These are phyloP conservation scores for Selaginella moellendorffii DNA, from an alignment of 75 land plant species.

Conservation along the genomic window DNA sequence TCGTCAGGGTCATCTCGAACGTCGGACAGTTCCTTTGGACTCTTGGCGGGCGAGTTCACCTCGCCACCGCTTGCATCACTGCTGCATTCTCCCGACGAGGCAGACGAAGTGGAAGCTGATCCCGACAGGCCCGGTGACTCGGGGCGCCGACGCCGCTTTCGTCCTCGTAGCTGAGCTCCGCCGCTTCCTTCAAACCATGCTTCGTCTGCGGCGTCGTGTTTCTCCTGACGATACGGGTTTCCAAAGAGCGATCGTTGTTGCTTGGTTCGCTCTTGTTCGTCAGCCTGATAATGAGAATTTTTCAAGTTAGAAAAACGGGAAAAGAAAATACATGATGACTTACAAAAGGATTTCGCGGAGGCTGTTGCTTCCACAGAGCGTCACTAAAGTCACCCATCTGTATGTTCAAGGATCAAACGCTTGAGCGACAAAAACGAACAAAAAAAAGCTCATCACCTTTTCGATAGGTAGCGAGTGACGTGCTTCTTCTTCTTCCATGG, in stretches of 20 bases:
- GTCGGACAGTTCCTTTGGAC: background rate
- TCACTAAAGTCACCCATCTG: constrained; percentile 32
- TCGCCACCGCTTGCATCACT: background rate
- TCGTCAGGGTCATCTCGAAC: background rate
- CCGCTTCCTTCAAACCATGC: constrained; percentile 24
- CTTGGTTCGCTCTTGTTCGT: constrained; percentile 24
- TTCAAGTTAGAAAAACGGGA: background rate
- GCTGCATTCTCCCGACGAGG: background rate
- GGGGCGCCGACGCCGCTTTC: constrained; percentile 19
- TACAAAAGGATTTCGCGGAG: constrained; percentile 27
- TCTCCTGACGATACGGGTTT: constrained; percentile 24
- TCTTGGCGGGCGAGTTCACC: background rate
- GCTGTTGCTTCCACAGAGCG: constrained; percentile 25
- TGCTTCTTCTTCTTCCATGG: constrained; percentile 27
- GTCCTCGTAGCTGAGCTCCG: constrained; percentile 9
- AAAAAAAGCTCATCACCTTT: constrained; percentile 13
- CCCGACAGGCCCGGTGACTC: constrained; percentile 12
- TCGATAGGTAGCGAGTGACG: constrained; percentile 27
- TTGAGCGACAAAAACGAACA: background rate
- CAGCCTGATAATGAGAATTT: constrained; percentile 13
- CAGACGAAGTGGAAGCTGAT: constrained; percentile 7
- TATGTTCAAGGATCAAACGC: constrained; percentile 4
- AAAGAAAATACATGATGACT: background rate
- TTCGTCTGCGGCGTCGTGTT: constrained; percentile 22
- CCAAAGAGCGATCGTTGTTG: constrained; percentile 26